Base-by-base conservation (phyloP, 140 eudicot species). In the Eryngium alpinum region DNA sequence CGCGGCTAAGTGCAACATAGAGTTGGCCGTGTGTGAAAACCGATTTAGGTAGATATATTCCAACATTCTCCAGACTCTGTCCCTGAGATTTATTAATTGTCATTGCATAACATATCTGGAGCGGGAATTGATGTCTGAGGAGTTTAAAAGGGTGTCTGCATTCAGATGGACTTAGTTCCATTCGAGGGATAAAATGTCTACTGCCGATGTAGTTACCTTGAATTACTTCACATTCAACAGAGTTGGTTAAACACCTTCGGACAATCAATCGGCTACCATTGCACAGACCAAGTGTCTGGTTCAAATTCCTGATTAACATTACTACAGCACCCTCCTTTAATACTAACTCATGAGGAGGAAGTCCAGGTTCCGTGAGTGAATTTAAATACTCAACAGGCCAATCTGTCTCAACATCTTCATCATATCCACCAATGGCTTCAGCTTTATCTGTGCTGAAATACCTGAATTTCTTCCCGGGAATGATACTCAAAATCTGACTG, bases 361-460 rank as follows among this genome's bases (percentile, higher is more conserved):
- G 1, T 10, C 60, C 60, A 1, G 60, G 60, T 10, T 10, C 18
- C 13, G 1, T 53, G 13, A 53, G 1, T 2, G 60, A 53, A 21
- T 53, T 53, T 53, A 53, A 12, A 53, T 53, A 9, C 18, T 53
- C 60, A 12, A 21, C 3, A 1, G 60, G 60, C 13, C 13, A 53
- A 12, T 1, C 1, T 2, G 3, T 12, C 3, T 4, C 10, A 1
- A 12, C 2, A 10, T 12, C 17, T 1, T 9, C 18, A 10, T 5
- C 17, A 53, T 16, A 10, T 1, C 60, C 60, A 4, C 18, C 18
- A 53, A 4, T 10, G 17, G 13, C 60, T 53, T 53, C 60, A 10
- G 60, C 60, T 10, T 3, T 53, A 21, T 53, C 60, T 10, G 18
- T 3, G 10, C 60, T 53, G 18, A 4, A 53, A 12, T 53, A 53